phyloP scores from a whole-genome alignment of 495 filamentous ascomycete species.

The Lasiosphaeria miniovina region DNA sequence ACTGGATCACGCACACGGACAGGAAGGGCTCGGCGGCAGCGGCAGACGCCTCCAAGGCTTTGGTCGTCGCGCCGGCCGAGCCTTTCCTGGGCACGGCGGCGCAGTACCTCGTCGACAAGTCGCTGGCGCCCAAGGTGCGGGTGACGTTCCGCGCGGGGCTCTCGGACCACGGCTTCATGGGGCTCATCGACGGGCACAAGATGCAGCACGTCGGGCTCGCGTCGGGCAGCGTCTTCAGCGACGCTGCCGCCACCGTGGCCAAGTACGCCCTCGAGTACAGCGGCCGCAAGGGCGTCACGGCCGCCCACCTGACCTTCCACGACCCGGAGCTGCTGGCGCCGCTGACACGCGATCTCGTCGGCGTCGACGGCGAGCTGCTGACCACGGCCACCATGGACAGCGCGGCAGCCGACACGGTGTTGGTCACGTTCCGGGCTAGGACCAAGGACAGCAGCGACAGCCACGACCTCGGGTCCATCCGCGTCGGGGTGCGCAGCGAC shows the following conservation, averaged over 20 bases:
- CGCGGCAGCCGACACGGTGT: neutral
- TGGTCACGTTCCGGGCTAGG: neutral
- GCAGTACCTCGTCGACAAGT: constrained; percentile 5
- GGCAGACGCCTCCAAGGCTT: too few species aligned
- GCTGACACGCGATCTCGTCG: neutral
- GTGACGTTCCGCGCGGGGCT: constrained; percentile 3
- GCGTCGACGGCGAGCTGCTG: neutral
- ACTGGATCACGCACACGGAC: constrained; percentile 72
- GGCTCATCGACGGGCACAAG: constrained; percentile 17
- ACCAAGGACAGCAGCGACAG: neutral
- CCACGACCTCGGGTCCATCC: neutral
- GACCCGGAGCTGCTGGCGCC: neutral
- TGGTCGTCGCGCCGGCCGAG: too few species aligned
- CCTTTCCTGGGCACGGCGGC: neutral
- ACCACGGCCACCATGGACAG: neutral
- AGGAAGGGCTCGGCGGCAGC: too few species aligned
- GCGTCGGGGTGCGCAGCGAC: neutral
- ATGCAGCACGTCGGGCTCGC: constrained; percentile 20
- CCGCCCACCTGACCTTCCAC: neutral
- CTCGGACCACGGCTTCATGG: neutral
- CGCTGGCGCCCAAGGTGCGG: neutral
- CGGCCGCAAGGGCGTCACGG: neutral
- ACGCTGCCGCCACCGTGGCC: constrained; percentile 21
- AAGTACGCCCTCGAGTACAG: constrained; percentile 10
- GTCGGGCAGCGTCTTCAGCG: constrained; percentile 23